phyloP scores from a whole-genome alignment of 208 protist species.

The Leptomonas pyrrhocoris region DNA sequence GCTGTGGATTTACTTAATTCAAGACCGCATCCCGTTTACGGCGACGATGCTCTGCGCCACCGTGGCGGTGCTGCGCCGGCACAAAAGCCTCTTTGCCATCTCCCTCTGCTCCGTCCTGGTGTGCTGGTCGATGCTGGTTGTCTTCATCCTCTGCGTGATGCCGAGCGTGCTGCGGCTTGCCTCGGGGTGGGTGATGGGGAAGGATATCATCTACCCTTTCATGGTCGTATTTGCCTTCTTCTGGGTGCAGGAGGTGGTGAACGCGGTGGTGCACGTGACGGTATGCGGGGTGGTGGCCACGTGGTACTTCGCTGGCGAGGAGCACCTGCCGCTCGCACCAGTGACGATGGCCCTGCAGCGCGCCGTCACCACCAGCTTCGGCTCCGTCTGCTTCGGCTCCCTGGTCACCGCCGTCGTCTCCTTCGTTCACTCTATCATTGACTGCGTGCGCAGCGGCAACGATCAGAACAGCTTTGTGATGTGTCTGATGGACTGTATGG shows the following conservation, averaged over 20 bases:
- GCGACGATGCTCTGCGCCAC: conserved; percentile 47
- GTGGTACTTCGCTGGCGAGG: conserved; percentile 87
- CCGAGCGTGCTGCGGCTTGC: conserved; percentile 31
- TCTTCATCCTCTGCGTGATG: conserved; percentile 30
- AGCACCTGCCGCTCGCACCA: conserved; percentile 55
- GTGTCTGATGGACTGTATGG: conserved; percentile 58
- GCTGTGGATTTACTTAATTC: conserved; percentile 70
- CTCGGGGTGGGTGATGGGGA: conserved; percentile 20
- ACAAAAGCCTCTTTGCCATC: conserved; percentile 52
- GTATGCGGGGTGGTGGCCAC: conserved; percentile 75
- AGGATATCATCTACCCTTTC: conserved; percentile 25
- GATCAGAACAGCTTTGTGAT: conserved; percentile 50
- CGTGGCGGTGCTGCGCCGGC: conserved; percentile 37
- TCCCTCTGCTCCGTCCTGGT: conserved; percentile 33
- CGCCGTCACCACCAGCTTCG: conserved; percentile 80
- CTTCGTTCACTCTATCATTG: conserved; percentile 58
- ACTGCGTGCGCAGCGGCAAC: conserved; percentile 19
- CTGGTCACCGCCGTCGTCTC: conserved; percentile 75
- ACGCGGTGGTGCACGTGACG: conserved; percentile 71
- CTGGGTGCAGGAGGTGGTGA: conserved; percentile 71
- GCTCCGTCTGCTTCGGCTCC: conserved; percentile 89
- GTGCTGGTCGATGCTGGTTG: conserved; percentile 31
- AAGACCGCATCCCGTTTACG: conserved; percentile 67
- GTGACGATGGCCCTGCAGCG: conserved; percentile 68
- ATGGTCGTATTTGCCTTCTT: conserved; percentile 48